Evolutionary conservation across 2,329 filamentous ascomycete species (phyloP).

Genomic region (Colletotrichum zoysiae): DNA sequence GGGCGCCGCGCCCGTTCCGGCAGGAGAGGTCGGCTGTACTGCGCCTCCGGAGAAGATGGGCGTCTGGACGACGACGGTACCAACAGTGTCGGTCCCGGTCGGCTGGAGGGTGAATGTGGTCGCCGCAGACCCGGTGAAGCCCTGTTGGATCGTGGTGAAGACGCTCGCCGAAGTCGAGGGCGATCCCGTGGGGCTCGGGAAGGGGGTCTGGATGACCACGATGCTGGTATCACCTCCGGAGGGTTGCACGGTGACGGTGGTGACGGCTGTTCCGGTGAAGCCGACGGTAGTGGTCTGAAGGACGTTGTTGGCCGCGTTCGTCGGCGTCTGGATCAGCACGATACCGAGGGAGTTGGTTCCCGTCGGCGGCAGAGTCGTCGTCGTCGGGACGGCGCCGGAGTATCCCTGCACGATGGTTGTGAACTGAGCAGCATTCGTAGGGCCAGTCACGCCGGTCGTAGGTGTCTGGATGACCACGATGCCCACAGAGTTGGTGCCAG

Average conservation of each 20-base stretch:
- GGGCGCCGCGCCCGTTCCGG: background rate
- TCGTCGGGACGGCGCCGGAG: slow-evolving; percentile 20
- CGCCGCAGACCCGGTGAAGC: slow-evolving; percentile 25
- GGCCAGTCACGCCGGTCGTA: slow-evolving; percentile 21
- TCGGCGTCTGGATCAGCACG: slow-evolving; percentile 36
- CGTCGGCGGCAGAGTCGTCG: slow-evolving; percentile 28
- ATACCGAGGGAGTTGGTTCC: slow-evolving; percentile 21
- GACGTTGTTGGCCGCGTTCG: slow-evolving; percentile 12
- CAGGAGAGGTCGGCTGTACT: background rate
- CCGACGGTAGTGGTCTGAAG: slow-evolving; percentile 27
- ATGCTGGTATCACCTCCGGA: slow-evolving; percentile 29
- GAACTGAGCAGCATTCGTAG: slow-evolving; percentile 13
- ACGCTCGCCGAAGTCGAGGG: background rate
- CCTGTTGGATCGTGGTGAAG: slow-evolving; percentile 30
- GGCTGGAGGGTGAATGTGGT: slow-evolving; percentile 29
- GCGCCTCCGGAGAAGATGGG: slow-evolving; percentile 27
- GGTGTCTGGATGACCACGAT: slow-evolving; percentile 37
- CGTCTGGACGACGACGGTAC: slow-evolving; percentile 36
- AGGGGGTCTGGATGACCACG: slow-evolving; percentile 37
- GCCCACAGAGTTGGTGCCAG: slow-evolving; percentile 33
- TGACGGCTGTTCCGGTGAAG: slow-evolving; percentile 23
- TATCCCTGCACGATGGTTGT: slow-evolving; percentile 31
- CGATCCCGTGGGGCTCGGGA: slow-evolving; percentile 1
- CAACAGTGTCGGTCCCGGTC: slow-evolving; percentile 11
- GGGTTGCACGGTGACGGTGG: slow-evolving; percentile 33